Conservation (phyloP, 1,284 basidiomycete genomes). For the Trichosporon ovoides region DNA sequence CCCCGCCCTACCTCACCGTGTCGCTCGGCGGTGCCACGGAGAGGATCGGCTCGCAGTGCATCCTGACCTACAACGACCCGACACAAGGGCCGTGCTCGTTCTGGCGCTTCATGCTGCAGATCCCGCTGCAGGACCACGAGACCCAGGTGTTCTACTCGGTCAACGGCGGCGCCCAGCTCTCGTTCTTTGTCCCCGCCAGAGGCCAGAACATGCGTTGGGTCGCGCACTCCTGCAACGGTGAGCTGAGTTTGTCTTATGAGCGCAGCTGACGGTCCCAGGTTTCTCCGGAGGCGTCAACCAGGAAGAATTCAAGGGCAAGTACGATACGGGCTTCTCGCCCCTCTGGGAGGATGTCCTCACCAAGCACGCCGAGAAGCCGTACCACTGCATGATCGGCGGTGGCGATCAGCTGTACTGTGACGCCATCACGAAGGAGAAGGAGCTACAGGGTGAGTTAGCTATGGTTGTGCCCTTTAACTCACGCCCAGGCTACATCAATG, state of each 20-base stretch:
- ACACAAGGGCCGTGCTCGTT: slow-evolving; percentile 71
- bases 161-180: slow-evolving; percentile 69
- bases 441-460: slow-evolving; percentile 43
- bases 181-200: slow-evolving; percentile 77
- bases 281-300: slow-evolving; percentile 53
- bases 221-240: slow-evolving; percentile 58
- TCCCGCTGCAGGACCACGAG: slow-evolving; percentile 68
- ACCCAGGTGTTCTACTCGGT: slow-evolving; percentile 73
- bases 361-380: slow-evolving; percentile 72
- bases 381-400: slow-evolving; percentile 60
- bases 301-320: slow-evolving; percentile 54
- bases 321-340: slow-evolving; percentile 65
- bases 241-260: slow-evolving; percentile 1
- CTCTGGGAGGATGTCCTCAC: slow-evolving; percentile 87
- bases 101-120: slow-evolving; percentile 86
- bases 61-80: slow-evolving; percentile 70
- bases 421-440: slow-evolving; percentile 51
- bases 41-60: slow-evolving; percentile 60
- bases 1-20: slow-evolving; percentile 58
- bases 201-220: slow-evolving; percentile 88
- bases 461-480: slow-evolving; percentile 15
- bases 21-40: slow-evolving; percentile 52
- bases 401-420: slow-evolving; percentile 53
- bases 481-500: slow-evolving; percentile 69
- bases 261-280: slow-evolving; percentile 25